These are phyloP conservation scores for Clavaria fumosa DNA, from an alignment of 768 basidiomycete species.

Conservation along the genomic window DNA sequence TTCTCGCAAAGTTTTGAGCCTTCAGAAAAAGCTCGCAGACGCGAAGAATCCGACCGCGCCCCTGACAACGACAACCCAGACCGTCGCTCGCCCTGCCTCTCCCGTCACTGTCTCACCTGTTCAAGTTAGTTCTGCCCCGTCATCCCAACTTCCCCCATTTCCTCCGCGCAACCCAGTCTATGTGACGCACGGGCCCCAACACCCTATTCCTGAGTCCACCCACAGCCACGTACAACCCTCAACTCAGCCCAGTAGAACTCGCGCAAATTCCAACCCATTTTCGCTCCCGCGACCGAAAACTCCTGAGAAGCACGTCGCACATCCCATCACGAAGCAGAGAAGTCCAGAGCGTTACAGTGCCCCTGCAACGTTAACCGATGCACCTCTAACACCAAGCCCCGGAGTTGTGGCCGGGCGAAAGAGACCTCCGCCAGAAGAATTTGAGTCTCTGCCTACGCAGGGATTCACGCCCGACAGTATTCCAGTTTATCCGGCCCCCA, in stretches of 20 bases:
- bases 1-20: conserved; percentile 53
- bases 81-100: conserved; percentile 2
- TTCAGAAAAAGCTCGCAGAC: conserved; percentile 51
- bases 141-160: conserved; percentile 3
- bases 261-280: conserved; percentile 31
- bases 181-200: conserved; percentile 6
- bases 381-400: conserved; percentile 11
- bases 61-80: conserved; percentile 4
- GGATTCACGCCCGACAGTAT: conserved; percentile 44
- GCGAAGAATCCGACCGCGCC: conserved; percentile 26
- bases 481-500: conserved; percentile 24
- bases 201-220: conserved; percentile 9
- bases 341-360: conserved; percentile 29
- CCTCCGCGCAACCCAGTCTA: conserved; percentile 6
- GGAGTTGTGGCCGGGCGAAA: conserved; percentile 64
- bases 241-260: too few species aligned
- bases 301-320: conserved; percentile 29
- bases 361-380: conserved; percentile 3
- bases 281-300: conserved; percentile 33
- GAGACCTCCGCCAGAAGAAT: conserved; percentile 36
- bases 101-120: conserved; percentile 10
- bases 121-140: conserved; percentile 6
- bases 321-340: conserved; percentile 33
- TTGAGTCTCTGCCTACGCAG: conserved; percentile 56
- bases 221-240: too few species aligned